phyloP scores from a whole-genome alignment of 345 rosid species.

The Hibiscus tridactylites region DNA sequence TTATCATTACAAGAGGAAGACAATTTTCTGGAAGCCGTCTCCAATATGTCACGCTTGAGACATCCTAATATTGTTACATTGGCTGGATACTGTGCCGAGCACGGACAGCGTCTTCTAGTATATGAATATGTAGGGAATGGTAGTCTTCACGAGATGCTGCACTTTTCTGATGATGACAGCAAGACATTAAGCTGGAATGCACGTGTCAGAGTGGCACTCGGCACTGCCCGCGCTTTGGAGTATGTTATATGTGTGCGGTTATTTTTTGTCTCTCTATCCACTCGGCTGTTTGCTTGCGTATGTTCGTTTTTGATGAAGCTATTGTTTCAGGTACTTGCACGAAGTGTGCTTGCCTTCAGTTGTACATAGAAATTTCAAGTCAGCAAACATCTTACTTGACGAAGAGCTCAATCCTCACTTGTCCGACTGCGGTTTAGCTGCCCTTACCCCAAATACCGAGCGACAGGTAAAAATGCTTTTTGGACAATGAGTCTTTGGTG shows the following conservation, averaged over 20 bases:
- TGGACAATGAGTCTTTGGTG: background rate
- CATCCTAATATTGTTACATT: conserved; percentile 85
- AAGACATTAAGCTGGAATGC: conserved; percentile 78
- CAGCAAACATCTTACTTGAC: conserved; percentile 91
- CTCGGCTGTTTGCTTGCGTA: background rate
- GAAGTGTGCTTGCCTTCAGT: conserved; percentile 97
- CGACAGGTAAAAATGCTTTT: conserved; percentile 52
- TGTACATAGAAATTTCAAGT: conserved; percentile 96
- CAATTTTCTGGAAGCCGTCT: conserved; percentile 80
- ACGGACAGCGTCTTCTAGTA: conserved; percentile 95
- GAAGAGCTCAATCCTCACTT: conserved; percentile 94
- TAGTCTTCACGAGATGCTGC: conserved; percentile 81
- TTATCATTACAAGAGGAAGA: conserved; percentile 91
- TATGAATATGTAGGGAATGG: conserved; percentile 67
- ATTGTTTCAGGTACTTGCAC: conserved; percentile 72
- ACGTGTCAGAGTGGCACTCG: conserved; percentile 96
- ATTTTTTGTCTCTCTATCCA: conserved; percentile 7
- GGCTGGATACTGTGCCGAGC: conserved; percentile 87
- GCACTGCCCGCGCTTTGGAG: conserved; percentile 97
- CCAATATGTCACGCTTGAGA: conserved; percentile 86
- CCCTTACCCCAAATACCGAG: conserved; percentile 84
- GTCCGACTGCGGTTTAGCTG: conserved; percentile 95
- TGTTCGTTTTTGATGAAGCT: conserved; percentile 11
- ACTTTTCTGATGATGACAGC: conserved; percentile 67
- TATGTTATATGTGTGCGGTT: conserved; percentile 33